These are phyloP conservation scores for Mrakia frigida DNA, from an alignment of 768 basidiomycete genomes.

Conservation along the genomic window DNA sequence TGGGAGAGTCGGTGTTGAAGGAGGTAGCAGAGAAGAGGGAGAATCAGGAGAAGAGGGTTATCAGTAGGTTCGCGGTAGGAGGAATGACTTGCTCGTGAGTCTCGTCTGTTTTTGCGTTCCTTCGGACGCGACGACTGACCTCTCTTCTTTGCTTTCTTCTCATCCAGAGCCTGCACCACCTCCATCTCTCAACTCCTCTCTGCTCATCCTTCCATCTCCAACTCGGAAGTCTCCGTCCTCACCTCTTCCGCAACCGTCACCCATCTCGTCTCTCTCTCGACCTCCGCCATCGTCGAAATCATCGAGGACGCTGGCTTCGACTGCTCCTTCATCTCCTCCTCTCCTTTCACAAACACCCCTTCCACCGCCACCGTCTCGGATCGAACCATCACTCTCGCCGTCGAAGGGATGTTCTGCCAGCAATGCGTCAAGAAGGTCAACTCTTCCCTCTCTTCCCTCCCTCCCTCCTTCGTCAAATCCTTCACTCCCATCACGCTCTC, in stretches of 20 bases:
- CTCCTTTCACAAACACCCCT: conserved; percentile 31
- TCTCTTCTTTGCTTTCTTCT: not conserved
- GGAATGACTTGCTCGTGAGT: conserved; percentile 43
- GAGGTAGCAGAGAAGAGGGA: not conserved
- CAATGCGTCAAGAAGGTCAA: conserved; percentile 58
- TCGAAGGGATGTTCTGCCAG: conserved; percentile 64
- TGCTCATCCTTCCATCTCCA: conserved; percentile 17
- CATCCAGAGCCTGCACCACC: conserved; percentile 36
- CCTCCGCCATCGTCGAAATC: conserved; percentile 37
- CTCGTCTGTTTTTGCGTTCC: not conserved
- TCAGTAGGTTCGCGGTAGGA: conserved; percentile 34
- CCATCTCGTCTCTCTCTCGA: conserved; percentile 21
- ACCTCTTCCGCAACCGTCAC: conserved; percentile 34
- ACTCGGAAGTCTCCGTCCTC: conserved; percentile 31
- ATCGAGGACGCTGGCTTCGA: conserved; percentile 54
- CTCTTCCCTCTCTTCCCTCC: conserved; percentile 34
- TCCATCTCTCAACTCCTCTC: conserved; percentile 36
- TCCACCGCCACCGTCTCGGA: conserved; percentile 31
- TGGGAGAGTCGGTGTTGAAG: not conserved
- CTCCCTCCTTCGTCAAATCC: conserved; percentile 21
- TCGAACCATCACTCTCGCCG: conserved; percentile 50
- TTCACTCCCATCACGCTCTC: conserved; percentile 36
- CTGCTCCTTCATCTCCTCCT: conserved; percentile 44
- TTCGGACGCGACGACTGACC: not conserved
- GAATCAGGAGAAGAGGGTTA: not conserved